These are phyloP conservation scores for Ramularia endophylla DNA, from an alignment of 2,329 filamentous ascomycete species.

Conservation along the genomic window DNA sequence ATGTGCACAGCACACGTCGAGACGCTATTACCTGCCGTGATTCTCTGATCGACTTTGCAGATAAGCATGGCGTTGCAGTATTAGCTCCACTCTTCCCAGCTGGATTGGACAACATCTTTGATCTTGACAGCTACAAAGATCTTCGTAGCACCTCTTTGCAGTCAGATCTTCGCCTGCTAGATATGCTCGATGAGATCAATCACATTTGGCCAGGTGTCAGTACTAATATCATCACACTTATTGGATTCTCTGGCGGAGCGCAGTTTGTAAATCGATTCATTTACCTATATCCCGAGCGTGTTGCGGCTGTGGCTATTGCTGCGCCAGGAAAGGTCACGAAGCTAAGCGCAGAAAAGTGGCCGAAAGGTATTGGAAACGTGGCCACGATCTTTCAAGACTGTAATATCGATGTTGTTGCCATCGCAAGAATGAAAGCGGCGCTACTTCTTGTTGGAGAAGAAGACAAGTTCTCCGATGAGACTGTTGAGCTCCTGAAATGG, in stretches of 20 bases:
- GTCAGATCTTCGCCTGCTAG: slow-evolving; percentile 8
- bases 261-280: slow-evolving; percentile 13
- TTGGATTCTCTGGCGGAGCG: slow-evolving; percentile 11
- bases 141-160: slow-evolving; percentile 7
- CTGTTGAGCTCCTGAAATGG: slow-evolving; percentile 7
- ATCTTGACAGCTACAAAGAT: slow-evolving; percentile 11
- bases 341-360: slow-evolving; percentile 7
- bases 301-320: slow-evolving; percentile 9
- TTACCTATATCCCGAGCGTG: slow-evolving; percentile 9
- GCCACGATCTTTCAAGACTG: slow-evolving; percentile 2
- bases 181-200: slow-evolving; percentile 10
- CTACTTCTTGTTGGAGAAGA: slow-evolving; percentile 7
- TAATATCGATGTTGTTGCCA: slow-evolving; percentile 5
- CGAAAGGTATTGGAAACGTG: slow-evolving; percentile 4
- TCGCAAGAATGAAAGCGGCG: slow-evolving; percentile 4
- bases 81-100: no score
- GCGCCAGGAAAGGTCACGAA: slow-evolving; percentile 9
- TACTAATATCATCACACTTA: slow-evolving; percentile 5
- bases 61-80: no score
- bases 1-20: no score
- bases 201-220: slow-evolving; percentile 12
- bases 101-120: no score
- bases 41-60: no score
- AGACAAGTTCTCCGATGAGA: slow-evolving; percentile 4
- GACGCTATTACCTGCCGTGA: no score